A percentile compares a stretch with the other conserved stretches of the same genome.
These are phyloP conservation scores for Umbelopsis isabellina DNA, from an alignment of 192 early-diverging fungal species.

Conservation along the genomic window DNA sequence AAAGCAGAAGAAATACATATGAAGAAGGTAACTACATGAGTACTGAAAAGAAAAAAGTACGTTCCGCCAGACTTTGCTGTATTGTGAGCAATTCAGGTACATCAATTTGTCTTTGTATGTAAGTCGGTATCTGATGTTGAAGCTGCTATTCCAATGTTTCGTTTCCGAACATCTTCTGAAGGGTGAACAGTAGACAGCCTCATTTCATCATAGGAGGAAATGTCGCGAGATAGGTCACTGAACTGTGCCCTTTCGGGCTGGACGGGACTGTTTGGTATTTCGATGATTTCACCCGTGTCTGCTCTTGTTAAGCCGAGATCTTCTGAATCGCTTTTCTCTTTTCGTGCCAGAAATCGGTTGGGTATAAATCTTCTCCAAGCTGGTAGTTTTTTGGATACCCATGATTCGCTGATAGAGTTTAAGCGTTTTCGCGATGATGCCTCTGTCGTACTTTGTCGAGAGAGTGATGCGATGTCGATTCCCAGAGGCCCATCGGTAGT, in stretches of 20 bases:
- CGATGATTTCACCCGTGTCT: neutral
- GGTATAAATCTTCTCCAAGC: neutral
- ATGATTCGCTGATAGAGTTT: neutral
- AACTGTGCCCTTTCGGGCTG: neutral
- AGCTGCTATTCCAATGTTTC: neutral
- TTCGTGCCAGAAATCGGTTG: neutral
- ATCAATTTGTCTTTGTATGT: neutral
- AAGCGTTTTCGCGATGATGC: neutral
- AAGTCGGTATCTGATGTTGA: conserved; percentile 7
- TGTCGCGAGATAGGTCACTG: conserved; percentile 9
- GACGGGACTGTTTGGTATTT: neutral
- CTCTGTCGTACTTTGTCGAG: conserved; percentile 3
- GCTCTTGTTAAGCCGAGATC: neutral
- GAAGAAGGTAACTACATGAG: no score
- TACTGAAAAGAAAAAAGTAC: no score
- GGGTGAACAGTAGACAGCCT: neutral
- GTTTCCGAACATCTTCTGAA: conserved; percentile 8
- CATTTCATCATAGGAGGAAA: neutral
- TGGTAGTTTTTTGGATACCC: neutral
- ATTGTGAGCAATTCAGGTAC: no score
- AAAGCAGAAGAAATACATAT: no score
- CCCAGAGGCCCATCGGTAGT: neutral
- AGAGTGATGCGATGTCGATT: neutral
- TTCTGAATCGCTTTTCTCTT: neutral
- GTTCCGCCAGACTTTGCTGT: no score